Evolutionary conservation across 768 basidiomycete genomes (phyloP), one percentile per base, ranked within the genome.

Genomic region (Lentinula edodes): DNA sequence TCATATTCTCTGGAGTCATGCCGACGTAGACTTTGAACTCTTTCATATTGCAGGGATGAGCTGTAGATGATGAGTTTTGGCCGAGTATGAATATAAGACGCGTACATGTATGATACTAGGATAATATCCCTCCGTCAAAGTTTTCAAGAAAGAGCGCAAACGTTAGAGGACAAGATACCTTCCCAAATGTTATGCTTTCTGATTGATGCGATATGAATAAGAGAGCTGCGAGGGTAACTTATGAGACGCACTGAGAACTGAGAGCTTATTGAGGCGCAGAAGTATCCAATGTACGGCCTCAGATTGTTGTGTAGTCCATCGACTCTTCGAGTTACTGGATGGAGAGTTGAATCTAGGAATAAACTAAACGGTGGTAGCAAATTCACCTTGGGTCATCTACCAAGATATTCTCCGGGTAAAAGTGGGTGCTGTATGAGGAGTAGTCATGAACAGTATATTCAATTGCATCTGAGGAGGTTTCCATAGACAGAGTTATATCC

Each of bases 11-110:
- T 62, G 83, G 79, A 23, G 81, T 78, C 42, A 81, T 73, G 6
- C 90, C 91, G 18, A 86, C 82, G 61, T 82, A 85, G 10, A 92
- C 68, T 69, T 86, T 87, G 76, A 93, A 89, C 60, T 91, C 89
- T 68, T 90, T 90, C 86, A 90, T 86, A 67, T 91, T 91, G 68
- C 91, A 93, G 36, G 90, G 89, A 72, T 92, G 90, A 18, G 81
- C 90, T 92, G 62, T n/a, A 62, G n/a, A 48, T 4, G 18, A 62
- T 12, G 46, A 18, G n/a, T 66, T 67, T 53, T 38, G 20, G 45
- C 20, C 35, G 13, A 51, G 61, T 62, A 39, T 45, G 41, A 34
- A 39, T 13, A 48, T 41, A 41, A 35, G 62, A 18, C 52, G 46
- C 62, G 23, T n/a, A 82, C 81, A 68, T 70, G 79, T 80, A 46